These are phyloP conservation scores for Chimonanthus praecox DNA, from an alignment of 164 flowering plant genomes.

Conservation along the genomic window DNA sequence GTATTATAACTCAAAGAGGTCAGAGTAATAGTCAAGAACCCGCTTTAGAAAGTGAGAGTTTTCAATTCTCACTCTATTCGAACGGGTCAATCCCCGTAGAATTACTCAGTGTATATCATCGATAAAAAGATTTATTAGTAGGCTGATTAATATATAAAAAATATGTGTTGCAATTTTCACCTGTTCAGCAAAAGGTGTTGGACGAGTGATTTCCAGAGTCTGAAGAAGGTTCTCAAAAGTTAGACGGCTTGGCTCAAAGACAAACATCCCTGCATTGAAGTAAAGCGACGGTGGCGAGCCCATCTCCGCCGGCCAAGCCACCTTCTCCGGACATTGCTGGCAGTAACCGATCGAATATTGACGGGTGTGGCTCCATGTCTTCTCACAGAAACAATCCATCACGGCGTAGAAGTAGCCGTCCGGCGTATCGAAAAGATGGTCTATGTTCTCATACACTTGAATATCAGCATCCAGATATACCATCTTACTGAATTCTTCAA, in stretches of 20 bases:
- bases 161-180: not conserved
- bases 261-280: slow-evolving; percentile 26
- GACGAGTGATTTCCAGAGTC: slow-evolving; percentile 10
- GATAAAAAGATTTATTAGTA: no score
- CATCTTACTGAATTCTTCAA: slow-evolving; percentile 25
- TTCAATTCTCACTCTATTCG: no score
- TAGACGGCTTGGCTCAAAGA: slow-evolving; percentile 17
- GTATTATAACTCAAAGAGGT: no score
- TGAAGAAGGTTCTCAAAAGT: slow-evolving; percentile 18
- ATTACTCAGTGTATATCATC: no score
- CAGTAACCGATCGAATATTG: slow-evolving; percentile 23
- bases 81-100: no score
- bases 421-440: slow-evolving; percentile 19
- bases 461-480: slow-evolving; percentile 23
- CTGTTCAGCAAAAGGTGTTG: slow-evolving; percentile 23
- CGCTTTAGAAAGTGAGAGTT: no score
- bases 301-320: slow-evolving; percentile 20
- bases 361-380: slow-evolving; percentile 19
- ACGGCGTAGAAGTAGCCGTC: slow-evolving; percentile 22
- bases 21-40: no score
- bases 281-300: slow-evolving; percentile 16
- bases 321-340: slow-evolving; percentile 25
- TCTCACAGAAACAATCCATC: slow-evolving; percentile 25
- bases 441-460: slow-evolving; percentile 24
- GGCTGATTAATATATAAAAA: no score